Evolutionary conservation across 306 rosid genomes (phyloP).

Genomic region (Lagenaria siceraria): DNA sequence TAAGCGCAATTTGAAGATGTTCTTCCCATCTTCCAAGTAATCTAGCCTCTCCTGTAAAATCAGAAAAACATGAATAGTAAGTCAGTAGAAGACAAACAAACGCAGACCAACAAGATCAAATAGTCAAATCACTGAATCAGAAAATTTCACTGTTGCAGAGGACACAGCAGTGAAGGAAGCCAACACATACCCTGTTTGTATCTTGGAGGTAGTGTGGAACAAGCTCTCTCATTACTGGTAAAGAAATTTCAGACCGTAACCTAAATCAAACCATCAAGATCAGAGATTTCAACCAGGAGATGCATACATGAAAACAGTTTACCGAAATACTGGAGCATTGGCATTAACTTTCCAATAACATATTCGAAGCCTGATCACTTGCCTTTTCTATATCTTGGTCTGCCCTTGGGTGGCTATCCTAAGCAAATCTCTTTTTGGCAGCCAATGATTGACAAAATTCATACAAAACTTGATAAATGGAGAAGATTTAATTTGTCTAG

Average conservation of each 20-base stretch:
- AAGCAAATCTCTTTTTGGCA: too few relatives aligned
- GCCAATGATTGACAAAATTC: too few relatives aligned
- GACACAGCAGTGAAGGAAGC: background rate
- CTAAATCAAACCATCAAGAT: constrained; percentile 36
- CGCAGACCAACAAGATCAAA: constrained; percentile 1
- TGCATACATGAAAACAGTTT: background rate
- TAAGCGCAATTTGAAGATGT: constrained; percentile 77
- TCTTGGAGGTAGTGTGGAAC: constrained; percentile 98
- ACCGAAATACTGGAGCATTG: background rate
- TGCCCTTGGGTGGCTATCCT: too few relatives aligned
- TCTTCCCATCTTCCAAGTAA: constrained; percentile 96
- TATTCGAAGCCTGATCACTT: background rate
- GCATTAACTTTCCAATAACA: background rate
- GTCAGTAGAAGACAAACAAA: constrained; percentile 18
- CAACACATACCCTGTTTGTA: constrained; percentile 57
- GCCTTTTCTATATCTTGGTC: too few relatives aligned
- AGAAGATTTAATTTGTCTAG: too few relatives aligned
- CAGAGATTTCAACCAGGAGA: constrained; percentile 6
- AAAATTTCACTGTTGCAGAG: background rate
- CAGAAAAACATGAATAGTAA: constrained; percentile 6
- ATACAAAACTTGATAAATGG: too few relatives aligned
- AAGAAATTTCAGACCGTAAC: constrained; percentile 84
- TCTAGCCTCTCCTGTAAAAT: constrained; percentile 76
- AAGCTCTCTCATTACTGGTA: constrained; percentile 87
- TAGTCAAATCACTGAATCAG: background rate